These are phyloP conservation scores for Iris pallida DNA, from an alignment of 116 monocot species.

Conservation along the genomic window DNA sequence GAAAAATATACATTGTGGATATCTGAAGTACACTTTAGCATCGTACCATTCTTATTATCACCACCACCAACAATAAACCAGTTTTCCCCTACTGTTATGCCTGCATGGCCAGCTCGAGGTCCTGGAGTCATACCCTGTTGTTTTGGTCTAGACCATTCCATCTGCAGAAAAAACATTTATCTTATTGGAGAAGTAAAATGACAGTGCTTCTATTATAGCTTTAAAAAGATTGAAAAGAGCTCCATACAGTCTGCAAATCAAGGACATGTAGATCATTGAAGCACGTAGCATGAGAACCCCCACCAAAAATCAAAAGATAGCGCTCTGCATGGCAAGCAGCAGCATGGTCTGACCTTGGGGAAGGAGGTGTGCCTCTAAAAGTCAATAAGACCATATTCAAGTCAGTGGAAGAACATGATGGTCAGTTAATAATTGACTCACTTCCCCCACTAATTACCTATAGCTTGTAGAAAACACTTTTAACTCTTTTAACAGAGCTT, in stretches of 20 bases:
- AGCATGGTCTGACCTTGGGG: conserved; percentile 92
- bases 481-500: too few species aligned
- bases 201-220: not conserved
- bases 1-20: too few species aligned
- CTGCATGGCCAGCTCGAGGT: conserved; percentile 92
- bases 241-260: conserved; percentile 74
- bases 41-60: conserved; percentile 74
- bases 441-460: not conserved
- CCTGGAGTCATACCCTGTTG: conserved; percentile 74
- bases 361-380: conserved; percentile 74
- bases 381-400: not conserved
- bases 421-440: not conserved
- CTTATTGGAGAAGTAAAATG: not conserved
- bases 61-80: conserved; percentile 97
- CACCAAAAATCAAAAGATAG: conserved; percentile 93
- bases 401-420: not conserved
- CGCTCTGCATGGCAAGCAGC: conserved; percentile 88
- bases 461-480: too few species aligned
- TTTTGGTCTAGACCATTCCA: conserved; percentile 93
- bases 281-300: conserved; percentile 90
- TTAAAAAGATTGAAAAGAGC: not conserved
- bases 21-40: not conserved
- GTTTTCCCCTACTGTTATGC: conserved; percentile 77
- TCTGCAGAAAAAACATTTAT: conserved; percentile 40
- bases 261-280: conserved; percentile 95